A percentile compares a stretch with the other conserved stretches of the same genome.
Conservation (phyloP, 176 grass and related monocot species). For the Themeda triandra region DNA sequence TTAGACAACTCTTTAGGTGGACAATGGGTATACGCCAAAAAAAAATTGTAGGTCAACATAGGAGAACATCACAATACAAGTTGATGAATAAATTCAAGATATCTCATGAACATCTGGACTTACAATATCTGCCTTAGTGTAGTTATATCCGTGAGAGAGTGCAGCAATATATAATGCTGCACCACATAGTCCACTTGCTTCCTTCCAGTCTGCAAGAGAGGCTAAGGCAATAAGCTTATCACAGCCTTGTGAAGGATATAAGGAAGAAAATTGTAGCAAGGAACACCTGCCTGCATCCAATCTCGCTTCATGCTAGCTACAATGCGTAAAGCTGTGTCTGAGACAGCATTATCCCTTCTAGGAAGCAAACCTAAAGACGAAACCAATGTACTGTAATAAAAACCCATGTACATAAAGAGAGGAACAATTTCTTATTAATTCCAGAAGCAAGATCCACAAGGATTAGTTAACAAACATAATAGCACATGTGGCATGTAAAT, state of each 20-base stretch:
- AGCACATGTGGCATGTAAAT: background rate
- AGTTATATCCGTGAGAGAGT: constrained; percentile 63
- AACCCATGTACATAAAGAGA: background rate
- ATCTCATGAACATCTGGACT: background rate
- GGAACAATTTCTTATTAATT: background rate
- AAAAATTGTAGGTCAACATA: background rate
- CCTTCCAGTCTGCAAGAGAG: constrained; percentile 61
- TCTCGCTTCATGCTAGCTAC: constrained; percentile 83
- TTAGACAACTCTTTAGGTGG: too few species aligned
- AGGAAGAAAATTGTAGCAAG: background rate
- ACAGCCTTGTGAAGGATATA: background rate
- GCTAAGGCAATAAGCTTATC: background rate
- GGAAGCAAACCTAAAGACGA: constrained; percentile 51
- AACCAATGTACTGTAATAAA: background rate
- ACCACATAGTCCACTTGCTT: constrained; percentile 91
- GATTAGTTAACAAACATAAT: background rate
- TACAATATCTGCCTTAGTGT: constrained; percentile 82
- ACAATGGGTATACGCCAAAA: background rate
- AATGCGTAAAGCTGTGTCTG: constrained; percentile 62
- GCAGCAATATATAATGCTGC: constrained; percentile 83
- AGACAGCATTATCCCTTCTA: constrained; percentile 47
- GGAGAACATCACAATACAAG: background rate
- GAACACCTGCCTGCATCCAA: constrained; percentile 75
- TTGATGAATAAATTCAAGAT: constrained; percentile 15
- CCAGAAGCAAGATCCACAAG: background rate